Conservation (phyloP, 2,329 filamentous ascomycete genomes). For the Calonectria pseudoturangicola region DNA sequence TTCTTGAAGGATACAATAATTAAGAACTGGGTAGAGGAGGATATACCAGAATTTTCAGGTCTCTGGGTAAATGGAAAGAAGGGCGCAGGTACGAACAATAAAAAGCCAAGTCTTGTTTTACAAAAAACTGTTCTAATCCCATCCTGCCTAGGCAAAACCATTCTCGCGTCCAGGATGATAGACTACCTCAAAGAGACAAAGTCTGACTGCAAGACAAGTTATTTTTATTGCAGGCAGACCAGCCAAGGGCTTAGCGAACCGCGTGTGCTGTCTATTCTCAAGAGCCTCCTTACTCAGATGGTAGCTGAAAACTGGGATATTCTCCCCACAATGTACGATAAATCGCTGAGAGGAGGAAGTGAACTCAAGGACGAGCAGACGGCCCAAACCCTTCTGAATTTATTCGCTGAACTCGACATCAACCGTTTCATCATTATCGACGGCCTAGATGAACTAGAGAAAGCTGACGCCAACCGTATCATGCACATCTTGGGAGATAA, state of each 20-base stretch:
- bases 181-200: conserved; percentile 48
- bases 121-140: conserved; percentile 15
- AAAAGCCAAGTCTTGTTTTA: background rate
- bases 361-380: conserved; percentile 35
- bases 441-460: conserved; percentile 65
- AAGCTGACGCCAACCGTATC: conserved; percentile 54
- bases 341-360: background rate
- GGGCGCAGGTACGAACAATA: conserved; percentile 34
- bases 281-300: conserved; percentile 31
- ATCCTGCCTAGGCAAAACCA: conserved; percentile 61
- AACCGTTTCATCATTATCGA: conserved; percentile 65
- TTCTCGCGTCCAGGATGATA: conserved; percentile 63
- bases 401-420: conserved; percentile 53
- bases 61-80: conserved; percentile 39
- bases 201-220: conserved; percentile 54
- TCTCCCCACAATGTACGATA: conserved; percentile 28
- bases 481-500: conserved; percentile 49
- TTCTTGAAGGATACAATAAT: conserved; percentile 16
- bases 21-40: conserved; percentile 28
- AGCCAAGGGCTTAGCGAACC: conserved; percentile 42
- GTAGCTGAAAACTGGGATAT: conserved; percentile 9
- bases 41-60: conserved; percentile 21
- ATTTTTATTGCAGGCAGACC: conserved; percentile 64
- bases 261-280: conserved; percentile 18
- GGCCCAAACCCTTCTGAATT: conserved; percentile 56